Percentiles rank a stretch among this genome's conserved stretches.
Conservation (phyloP, 1,139 yeast species). For the Wickerhamiella infanticola region DNA sequence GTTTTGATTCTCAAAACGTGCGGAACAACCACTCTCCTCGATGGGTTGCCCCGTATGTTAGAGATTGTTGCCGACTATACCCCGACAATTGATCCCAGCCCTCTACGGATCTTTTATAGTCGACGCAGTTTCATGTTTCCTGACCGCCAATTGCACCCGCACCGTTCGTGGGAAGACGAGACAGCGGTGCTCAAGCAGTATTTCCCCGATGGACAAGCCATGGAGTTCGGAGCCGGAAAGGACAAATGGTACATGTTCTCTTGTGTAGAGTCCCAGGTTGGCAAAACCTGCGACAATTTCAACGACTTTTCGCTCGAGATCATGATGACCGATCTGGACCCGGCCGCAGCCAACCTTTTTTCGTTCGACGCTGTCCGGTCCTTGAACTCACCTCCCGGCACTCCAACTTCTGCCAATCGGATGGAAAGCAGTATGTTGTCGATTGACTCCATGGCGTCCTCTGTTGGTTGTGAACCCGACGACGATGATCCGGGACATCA, state of each 20-base stretch:
- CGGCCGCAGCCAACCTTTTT: constrained; percentile 43
- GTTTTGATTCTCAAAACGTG: constrained; percentile 83
- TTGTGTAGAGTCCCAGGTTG: neutral
- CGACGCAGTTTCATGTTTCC: constrained; percentile 92
- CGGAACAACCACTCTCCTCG: constrained; percentile 85
- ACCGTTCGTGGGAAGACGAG: constrained; percentile 74
- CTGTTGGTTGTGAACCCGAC: constrained; percentile 27
- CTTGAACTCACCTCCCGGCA: constrained; percentile 16
- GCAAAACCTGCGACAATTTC: constrained; percentile 4
- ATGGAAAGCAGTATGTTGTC: constrained; percentile 16
- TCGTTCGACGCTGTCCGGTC: neutral
- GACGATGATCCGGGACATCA: constrained; percentile 66
- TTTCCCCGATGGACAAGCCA: constrained; percentile 38
- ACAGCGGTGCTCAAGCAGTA: constrained; percentile 43
- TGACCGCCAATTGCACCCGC: constrained; percentile 64
- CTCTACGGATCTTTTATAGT: constrained; percentile 70
- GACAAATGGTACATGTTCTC: constrained; percentile 84
- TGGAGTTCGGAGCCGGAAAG: constrained; percentile 65
- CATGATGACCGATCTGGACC: constrained; percentile 75
- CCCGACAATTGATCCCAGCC: constrained; percentile 28
- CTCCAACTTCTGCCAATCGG: constrained; percentile 11
- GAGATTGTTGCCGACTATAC: constrained; percentile 35
- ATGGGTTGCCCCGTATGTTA: constrained; percentile 55
- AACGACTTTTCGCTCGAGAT: constrained; percentile 60
- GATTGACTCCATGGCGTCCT: constrained; percentile 12